Base-by-base conservation (phyloP, 768 basidiomycete species). In the Cantharellus anzutake region DNA sequence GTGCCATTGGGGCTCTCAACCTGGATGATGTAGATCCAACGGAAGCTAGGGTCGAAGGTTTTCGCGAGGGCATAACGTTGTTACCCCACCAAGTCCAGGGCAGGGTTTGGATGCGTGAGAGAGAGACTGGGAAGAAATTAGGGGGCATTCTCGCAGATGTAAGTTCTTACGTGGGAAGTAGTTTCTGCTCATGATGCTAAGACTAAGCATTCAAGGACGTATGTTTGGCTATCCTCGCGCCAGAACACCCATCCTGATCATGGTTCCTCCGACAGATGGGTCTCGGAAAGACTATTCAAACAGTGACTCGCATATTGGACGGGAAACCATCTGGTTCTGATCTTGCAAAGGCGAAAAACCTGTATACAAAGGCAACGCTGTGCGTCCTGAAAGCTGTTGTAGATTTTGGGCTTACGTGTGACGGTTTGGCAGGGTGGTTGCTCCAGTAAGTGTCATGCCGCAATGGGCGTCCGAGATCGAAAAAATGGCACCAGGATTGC, bases 381-480 rank as follows among this genome's bases (percentile, higher is more conserved):
- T 87, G 51, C 50, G 41, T 42, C 20, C 20, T 37, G 35, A 37
- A 11, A 41, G 5, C 56, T 40, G 42, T 57, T 57, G 11, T 51
- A n/a, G 4, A 4, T 58, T 34, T 38, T 50, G 5, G 60, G 38
- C 35, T 40, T 38, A 52, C 20, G 3, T 42, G 41, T 34, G 59
- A 7, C 57, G 51, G 42, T 41, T 51, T 51, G 14, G 35, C 63
- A 93, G 94, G 16, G 85, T 98, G 42, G 73, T 97, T 39, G 87
- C 85, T 57, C 94, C 94, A 2, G 76, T 96, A 7, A 80, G 86
- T 11, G 79, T 99, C 7, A 81, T 96, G 59, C 78, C 78, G 7
- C 96, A 99, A 69, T 99, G 94, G 94, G 83, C 83, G 5, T 74
- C 79, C 4, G 94, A 99, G 68, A 81, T 91, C 52, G 69, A 77